These are phyloP conservation scores for Chenopodium album DNA, from an alignment of 148 eudicot species.

Conservation along the genomic window DNA sequence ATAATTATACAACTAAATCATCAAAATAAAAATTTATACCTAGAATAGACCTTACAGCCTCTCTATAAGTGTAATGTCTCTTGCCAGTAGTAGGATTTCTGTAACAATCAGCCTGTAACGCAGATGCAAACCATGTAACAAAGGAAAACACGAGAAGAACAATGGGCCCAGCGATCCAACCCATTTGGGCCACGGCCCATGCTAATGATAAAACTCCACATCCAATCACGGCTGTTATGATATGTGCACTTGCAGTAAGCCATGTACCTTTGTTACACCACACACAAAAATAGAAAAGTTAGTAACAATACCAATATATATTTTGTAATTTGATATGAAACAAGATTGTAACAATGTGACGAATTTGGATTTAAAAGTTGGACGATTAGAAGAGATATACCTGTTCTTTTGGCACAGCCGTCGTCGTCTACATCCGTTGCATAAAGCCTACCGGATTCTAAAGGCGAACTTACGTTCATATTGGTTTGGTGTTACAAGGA, in stretches of 20 bases:
- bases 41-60: constrained; percentile 44
- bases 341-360: no score
- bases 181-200: constrained; percentile 72
- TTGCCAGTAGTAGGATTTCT: constrained; percentile 36
- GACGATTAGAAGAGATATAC: constrained; percentile 17
- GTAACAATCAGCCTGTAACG: constrained; percentile 54
- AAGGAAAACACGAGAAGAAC: constrained; percentile 37
- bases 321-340: no score
- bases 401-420: constrained; percentile 39
- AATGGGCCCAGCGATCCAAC: constrained; percentile 60
- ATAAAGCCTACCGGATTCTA: background rate
- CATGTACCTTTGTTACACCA: constrained; percentile 39
- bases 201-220: constrained; percentile 62
- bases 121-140: constrained; percentile 47
- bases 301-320: background rate
- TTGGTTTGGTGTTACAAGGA: background rate
- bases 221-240: constrained; percentile 61
- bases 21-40: constrained; percentile 28
- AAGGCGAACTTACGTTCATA: background rate
- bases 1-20: no score
- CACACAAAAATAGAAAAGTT: background rate
- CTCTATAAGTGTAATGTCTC: constrained; percentile 47
- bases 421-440: constrained; percentile 42
- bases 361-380: no score
- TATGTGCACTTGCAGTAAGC: constrained; percentile 55